These are phyloP conservation scores for Xylaria acuta DNA, from an alignment of 495 filamentous ascomycete genomes.

Conservation along the genomic window DNA sequence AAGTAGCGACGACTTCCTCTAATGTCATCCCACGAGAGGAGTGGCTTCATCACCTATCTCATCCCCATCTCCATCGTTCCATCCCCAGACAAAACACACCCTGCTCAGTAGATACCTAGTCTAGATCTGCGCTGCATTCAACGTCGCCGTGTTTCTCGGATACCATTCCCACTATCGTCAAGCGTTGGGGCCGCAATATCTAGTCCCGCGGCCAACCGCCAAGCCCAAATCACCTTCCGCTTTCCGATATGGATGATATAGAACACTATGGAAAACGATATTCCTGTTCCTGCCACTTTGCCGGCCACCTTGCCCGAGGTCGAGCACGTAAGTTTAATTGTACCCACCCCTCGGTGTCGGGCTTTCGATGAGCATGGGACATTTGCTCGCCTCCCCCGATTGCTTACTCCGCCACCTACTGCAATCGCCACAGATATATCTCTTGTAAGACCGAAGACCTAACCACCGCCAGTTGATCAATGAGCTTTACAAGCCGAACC, in stretches of 20 bases:
- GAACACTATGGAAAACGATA: slow-evolving; percentile 35
- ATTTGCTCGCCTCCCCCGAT: neutral
- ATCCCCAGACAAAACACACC: neutral
- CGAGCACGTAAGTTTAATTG: slow-evolving; percentile 33
- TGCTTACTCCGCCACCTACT: slow-evolving; percentile 22
- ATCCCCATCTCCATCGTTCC: neutral
- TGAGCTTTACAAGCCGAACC: slow-evolving; percentile 74
- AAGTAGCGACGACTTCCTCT: neutral
- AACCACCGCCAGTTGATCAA: slow-evolving; percentile 58
- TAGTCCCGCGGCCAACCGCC: slow-evolving; percentile 15
- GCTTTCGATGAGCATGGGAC: neutral
- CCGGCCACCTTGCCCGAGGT: slow-evolving; percentile 38
- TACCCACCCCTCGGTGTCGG: neutral
- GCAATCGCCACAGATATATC: slow-evolving; percentile 26
- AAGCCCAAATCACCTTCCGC: slow-evolving; percentile 14
- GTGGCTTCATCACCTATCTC: neutral
- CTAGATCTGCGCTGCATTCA: neutral
- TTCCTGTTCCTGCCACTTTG: slow-evolving; percentile 32
- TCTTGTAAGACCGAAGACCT: slow-evolving; percentile 24
- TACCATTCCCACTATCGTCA: neutral
- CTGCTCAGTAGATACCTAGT: no score
- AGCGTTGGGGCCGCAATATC: neutral
- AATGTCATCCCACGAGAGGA: neutral
- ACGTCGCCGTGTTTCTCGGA: neutral
- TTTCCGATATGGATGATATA: slow-evolving; percentile 37